phyloP scores from a whole-genome alignment of 169 alveolate genomes.

The Plasmodium billcollinsi region DNA sequence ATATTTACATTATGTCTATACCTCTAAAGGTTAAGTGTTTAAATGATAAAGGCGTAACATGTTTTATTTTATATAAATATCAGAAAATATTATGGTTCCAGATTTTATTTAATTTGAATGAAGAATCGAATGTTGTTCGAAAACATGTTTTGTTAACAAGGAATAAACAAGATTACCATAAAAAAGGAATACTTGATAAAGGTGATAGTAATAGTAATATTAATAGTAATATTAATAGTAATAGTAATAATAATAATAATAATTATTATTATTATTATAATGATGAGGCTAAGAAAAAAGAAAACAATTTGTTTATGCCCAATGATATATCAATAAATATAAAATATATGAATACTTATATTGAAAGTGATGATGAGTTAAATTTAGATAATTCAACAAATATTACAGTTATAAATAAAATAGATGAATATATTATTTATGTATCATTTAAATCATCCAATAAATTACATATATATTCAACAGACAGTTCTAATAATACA shows the following conservation, averaged over 20 bases:
- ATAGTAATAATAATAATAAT: background rate
- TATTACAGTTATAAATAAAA: slow-evolving; percentile 31
- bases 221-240: background rate
- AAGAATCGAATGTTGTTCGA: too few species aligned
- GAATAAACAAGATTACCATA: too few species aligned
- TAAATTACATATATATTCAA: slow-evolving; percentile 26
- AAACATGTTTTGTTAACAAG: too few species aligned
- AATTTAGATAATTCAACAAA: slow-evolving; percentile 7
- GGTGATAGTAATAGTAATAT: background rate
- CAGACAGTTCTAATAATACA: slow-evolving; percentile 20
- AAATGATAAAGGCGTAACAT: background rate
- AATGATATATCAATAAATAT: background rate
- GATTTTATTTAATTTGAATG: too few species aligned
- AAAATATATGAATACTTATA: slow-evolving; percentile 16
- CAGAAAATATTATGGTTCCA: slow-evolving; percentile 59
- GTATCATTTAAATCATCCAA: slow-evolving; percentile 35
- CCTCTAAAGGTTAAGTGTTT: slow-evolving; percentile 50
- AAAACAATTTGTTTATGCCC: too few species aligned
- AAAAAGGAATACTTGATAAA: background rate
- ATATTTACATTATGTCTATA: background rate
- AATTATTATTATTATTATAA: too few species aligned
- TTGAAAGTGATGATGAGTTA: slow-evolving; percentile 24
- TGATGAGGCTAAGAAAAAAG: background rate
- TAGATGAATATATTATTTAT: slow-evolving; percentile 34
- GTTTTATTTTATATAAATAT: slow-evolving; percentile 40